Base-by-base conservation (phyloP, 257 asterid genomes). In the Euphrasia confusa region DNA sequence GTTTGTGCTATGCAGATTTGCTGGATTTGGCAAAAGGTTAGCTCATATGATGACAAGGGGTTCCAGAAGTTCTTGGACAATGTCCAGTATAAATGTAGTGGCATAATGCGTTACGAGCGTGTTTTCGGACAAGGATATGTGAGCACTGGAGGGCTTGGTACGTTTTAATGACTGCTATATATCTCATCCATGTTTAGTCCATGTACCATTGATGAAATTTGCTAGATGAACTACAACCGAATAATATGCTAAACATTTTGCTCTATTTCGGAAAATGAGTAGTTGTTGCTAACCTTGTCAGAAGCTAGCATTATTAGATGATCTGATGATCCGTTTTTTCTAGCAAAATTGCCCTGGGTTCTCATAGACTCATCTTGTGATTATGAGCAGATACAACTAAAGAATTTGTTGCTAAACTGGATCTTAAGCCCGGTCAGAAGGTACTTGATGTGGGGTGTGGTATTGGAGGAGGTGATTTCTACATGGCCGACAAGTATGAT, bases 361-460 rank as follows among this genome's bases (percentile, higher is more conserved):
- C 28, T 45, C 6, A 14, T 44, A 6, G 48, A 62, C 44, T 66
- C 1, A 9, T 67, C 27, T 61, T 64, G 37, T 68, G 60, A 65
- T 75, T 62, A 7, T 66, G 82, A 47, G 67, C 97, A 93, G 99
- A 87, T 1, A 89, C 99, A 28, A 93, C 99, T n/a, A 80, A 60
- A 63, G 99, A 93, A 71, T 93, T 89, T 75, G 96, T 89, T 5
- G 81, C 69, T 69, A 79, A 74, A 71, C 77, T 93, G 72, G 79
- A 87, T 73, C 99, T 93, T 58, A 76, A 85, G 79, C 84, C 95
- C 49, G 95, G 97, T 21, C 95, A 93, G 72, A 93, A 83, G 60
- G 94, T 89, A 48, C 90, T 93, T 40, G 99, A 93, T 66, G 97
- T 93, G 61, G 99, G 99, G 18, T 93, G 99, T 78, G 97, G 99